These are phyloP conservation scores for Tothia fuscella DNA, from an alignment of 2,329 filamentous ascomycete genomes.

Conservation along the genomic window DNA sequence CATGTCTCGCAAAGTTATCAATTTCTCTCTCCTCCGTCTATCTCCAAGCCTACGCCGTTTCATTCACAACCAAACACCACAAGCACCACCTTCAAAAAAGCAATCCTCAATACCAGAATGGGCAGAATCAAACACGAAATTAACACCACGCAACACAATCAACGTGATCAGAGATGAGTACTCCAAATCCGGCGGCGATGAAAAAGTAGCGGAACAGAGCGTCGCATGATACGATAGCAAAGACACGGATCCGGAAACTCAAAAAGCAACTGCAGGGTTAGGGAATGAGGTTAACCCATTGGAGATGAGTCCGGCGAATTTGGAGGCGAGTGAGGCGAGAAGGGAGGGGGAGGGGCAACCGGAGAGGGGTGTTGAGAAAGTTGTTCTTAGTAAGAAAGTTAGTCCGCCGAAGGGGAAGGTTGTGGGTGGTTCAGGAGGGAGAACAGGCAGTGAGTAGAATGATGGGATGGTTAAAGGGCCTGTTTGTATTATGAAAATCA, in stretches of 20 bases:
- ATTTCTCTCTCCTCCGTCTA: no score
- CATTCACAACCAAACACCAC: no score
- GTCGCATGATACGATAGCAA: background rate
- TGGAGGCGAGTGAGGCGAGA: background rate
- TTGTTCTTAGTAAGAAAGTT: background rate
- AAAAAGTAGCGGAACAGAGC: background rate
- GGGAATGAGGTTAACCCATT: background rate
- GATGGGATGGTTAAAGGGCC: background rate
- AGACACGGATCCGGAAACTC: background rate
- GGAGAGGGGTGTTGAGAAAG: background rate
- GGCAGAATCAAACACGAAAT: no score
- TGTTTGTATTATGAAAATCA: background rate
- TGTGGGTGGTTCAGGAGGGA: no score
- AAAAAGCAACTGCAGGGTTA: background rate
- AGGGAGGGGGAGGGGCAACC: background rate
- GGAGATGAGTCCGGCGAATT: background rate
- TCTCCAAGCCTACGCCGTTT: no score
- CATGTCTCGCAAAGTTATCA: no score
- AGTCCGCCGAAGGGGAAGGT: background rate
- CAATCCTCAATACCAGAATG: no score
- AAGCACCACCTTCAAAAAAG: no score
- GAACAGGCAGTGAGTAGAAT: background rate
- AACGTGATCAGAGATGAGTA: background rate
- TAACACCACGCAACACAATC: background rate
- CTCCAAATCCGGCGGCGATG: background rate